Base-by-base conservation (phyloP, 441 rosid genomes). In the Aquilaria agallochum region DNA sequence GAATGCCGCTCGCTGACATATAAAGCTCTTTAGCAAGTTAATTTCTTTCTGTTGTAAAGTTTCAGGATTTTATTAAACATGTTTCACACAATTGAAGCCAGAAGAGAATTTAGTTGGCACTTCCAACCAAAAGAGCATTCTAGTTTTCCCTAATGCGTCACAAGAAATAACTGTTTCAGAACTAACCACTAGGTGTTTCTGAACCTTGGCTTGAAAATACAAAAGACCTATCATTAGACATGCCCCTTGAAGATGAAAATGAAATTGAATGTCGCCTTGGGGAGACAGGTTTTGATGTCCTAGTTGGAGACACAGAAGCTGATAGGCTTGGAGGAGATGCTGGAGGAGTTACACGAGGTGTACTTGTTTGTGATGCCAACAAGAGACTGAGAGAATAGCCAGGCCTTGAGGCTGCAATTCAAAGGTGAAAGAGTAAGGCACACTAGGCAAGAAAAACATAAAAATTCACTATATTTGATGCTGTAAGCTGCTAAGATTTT, bases 271-370 rank as follows among this genome's bases (percentile, higher is more conserved):
- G 85, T 27, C 95, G 86, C 70, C 82, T 85, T 48, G 96, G 94
- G 55, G 92, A 86, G 50, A 72, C 74, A 42, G 92, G 88, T 67
- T 85, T 88, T 11, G 96, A 87, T 0, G 89, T 81, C 62, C 79
- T 77, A 30, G 83, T 82, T 10, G 97, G 97, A 50, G 95, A 82
- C 58, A 73, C 81, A 33, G 91, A 75, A 67, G 97, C 95, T 7
- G 95, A 90, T 10, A 82, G 49, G 54, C 72, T 83, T 12, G 97
- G 86, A 63, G 97, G 97, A 14, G 98, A 83, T 60, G 78, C 84
- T 47, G 88, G 95, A 62, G 98, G 98, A 66, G 96, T 90, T 65
- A 86, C 55, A 76, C 74, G 72, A 5, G 97, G 96, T 14, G 95
- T 87, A 77, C 68, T 74, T 56, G 80, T 82, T 71, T 90, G 89